phyloP scores from a whole-genome alignment of 345 rosid genomes.

The Noccaea bulbosa region DNA sequence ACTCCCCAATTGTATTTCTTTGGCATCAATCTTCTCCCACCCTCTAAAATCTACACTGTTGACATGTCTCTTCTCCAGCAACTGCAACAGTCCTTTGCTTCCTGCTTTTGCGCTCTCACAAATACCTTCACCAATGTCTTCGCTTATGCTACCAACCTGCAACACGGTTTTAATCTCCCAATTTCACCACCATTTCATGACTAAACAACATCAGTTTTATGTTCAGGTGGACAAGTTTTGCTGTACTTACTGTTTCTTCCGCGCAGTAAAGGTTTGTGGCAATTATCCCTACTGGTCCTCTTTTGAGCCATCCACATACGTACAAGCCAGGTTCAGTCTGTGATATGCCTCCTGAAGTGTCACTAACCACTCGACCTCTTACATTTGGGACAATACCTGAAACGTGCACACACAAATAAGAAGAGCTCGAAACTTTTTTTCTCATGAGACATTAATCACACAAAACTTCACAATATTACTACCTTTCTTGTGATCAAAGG shows the following conservation, averaged over 20 bases:
- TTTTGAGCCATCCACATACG: slow-evolving; percentile 94
- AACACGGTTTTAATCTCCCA: slow-evolving; percentile 17
- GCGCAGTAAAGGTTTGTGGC: slow-evolving; percentile 91
- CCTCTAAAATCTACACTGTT: slow-evolving; percentile 54
- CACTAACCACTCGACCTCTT: slow-evolving; percentile 66
- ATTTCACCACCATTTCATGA: neutral
- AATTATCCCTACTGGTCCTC: slow-evolving; percentile 92
- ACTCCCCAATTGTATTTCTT: slow-evolving; percentile 71
- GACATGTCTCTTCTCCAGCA: slow-evolving; percentile 55
- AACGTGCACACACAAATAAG: slow-evolving; percentile 18
- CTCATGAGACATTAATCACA: slow-evolving; percentile 2
- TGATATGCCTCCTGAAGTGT: slow-evolving; percentile 48
- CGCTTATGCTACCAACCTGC: slow-evolving; percentile 75
- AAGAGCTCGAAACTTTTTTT: neutral
- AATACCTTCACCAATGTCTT: slow-evolving; percentile 64
- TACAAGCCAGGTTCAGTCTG: slow-evolving; percentile 69
- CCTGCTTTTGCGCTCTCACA: slow-evolving; percentile 55
- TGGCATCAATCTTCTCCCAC: slow-evolving; percentile 83
- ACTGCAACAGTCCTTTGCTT: slow-evolving; percentile 65
- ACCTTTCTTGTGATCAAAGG: slow-evolving; percentile 86
- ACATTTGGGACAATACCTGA: slow-evolving; percentile 76
- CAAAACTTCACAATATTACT: neutral
- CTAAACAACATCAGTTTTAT: slow-evolving; percentile 13
- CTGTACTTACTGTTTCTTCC: slow-evolving; percentile 77
- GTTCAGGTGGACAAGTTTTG: slow-evolving; percentile 9